Base-by-base conservation (phyloP, 2,329 filamentous ascomycete species). In the Sordariomycetes sp. region DNA sequence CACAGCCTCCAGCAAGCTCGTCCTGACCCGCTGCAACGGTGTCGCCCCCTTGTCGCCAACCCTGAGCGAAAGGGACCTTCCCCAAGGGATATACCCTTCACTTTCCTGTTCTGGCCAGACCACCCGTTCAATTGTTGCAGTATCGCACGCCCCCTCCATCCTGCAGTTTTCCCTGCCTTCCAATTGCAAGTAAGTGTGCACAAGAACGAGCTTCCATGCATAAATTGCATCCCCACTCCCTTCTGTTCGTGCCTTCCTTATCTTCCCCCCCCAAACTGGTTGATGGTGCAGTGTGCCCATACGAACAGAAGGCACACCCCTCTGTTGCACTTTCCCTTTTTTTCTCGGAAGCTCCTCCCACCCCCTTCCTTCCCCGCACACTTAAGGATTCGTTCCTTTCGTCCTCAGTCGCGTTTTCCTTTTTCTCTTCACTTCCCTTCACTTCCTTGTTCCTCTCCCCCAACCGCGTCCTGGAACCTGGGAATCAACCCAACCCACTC, bases 171-270 rank as follows among this genome's bases (percentile, higher is more conserved):
- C 35, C 16, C 37, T 40, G 28, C 46, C 55, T 57, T 52, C 37
- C 46, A 57, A 32, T 24, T 25, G 28, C 40, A 57, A 46, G 55
- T 52, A 22, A 35, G 55, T 35, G 43, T 28, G 34, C 8, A 14
- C 46, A 14, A n/a, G 55, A 34, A 32, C 10, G 28, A 22, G 25
- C 55, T 57, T 57, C 55, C 55, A 57, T 57, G 55, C 55, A 57
- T 57, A 57, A 51, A 57, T 57, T 57, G 28, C 11, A 28, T 40
- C 55, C 55, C 55, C 14, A 32, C 2, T 20, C 43, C 46, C 54
- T 22, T 7, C 12, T 25, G 24, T 20, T 32, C 43, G 54, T 46
- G 25, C 40, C 18, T 22, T 16, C 40, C 25, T 28, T 56, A 25
- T 56, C 25, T 28, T 50, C 5, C 54, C 22, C 54, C 25, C 54